These are phyloP conservation scores for Stentor roeselii DNA, from an alignment of 73 alveolate genomes.

Conservation along the genomic window DNA sequence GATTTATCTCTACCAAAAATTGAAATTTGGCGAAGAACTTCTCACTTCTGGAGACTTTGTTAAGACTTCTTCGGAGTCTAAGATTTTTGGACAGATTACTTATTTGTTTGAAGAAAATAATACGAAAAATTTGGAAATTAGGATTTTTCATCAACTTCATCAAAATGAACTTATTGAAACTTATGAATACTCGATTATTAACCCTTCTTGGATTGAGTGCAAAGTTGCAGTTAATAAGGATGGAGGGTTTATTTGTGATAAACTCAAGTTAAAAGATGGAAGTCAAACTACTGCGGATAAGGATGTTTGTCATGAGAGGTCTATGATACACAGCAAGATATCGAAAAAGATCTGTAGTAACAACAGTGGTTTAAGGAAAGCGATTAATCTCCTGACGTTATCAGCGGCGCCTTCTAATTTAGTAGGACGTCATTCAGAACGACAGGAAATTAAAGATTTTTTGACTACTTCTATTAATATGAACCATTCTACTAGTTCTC, in stretches of 20 bases:
- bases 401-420: slow-evolving; percentile 56
- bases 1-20: too few relatives aligned
- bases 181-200: neutral
- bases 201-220: neutral
- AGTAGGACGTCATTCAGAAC: slow-evolving; percentile 81
- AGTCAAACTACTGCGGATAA: neutral
- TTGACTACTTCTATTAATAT: slow-evolving; percentile 47
- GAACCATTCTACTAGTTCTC: slow-evolving; percentile 50
- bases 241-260: neutral
- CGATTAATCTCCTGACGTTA: neutral
- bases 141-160: too few relatives aligned
- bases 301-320: neutral
- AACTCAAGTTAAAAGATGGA: neutral
- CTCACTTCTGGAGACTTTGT: too few relatives aligned
- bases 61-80: too few relatives aligned
- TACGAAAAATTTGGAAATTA: too few relatives aligned
- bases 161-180: neutral
- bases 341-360: neutral
- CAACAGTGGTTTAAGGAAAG: neutral
- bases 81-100: too few relatives aligned
- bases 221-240: neutral
- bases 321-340: neutral
- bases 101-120: too few relatives aligned
- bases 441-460: slow-evolving; percentile 47
- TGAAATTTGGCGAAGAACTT: too few relatives aligned